Base-by-base conservation (phyloP, 2,329 filamentous ascomycete genomes). In the Neofusicoccum ribis region DNA sequence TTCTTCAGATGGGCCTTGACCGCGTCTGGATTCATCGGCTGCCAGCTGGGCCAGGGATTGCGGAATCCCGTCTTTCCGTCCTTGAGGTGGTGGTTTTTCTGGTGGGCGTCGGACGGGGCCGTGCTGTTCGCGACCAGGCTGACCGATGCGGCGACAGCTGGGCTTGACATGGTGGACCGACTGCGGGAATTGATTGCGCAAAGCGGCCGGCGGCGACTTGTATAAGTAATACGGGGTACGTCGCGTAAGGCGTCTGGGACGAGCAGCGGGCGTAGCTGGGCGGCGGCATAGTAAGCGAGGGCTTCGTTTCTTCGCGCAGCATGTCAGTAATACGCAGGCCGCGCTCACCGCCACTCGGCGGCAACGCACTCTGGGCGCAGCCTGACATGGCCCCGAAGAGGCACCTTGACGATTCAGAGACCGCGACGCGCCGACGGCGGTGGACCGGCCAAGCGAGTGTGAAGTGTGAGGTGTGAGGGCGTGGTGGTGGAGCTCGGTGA, bases 21-120 rank as follows among this genome's bases (percentile, higher is more conserved):
- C 17, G 44, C 44, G 2, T 47, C 44, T 27, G 44, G 44, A 7
- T 47, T 47, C 44, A 47, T 47, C 23, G 44, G 44, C 44, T 47
- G 44, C 44, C 44, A 47, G 44, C 44, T 47, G 17, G 44, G 85
- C 84, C 84, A 87, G 0, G 85, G 84, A 73, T 86, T 86, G 23
- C 72, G 73, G 70, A 85, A 86, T 3, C 84, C 84, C 64, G 82
- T 84, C 17, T 82, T 82, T 68, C 80, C 70, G 70, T 82, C 81
- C 65, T 23, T 23, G 44, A 80, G 71, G 76, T 86, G 84, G 77
- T 86, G 85, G 47, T 70, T 70, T 69, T 82, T 80, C 15, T 77
- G 77, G 46, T 76, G 76, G 6, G 80, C 78, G 43, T 82, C 79
- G 44, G 44, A 4, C 44, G 44, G 44, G 44, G 44, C 44, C 44